A percentile compares a stretch with the other conserved stretches of the same genome.
phyloP scores from a whole-genome alignment of 305 asterid genomes.

The Withania somnifera region DNA sequence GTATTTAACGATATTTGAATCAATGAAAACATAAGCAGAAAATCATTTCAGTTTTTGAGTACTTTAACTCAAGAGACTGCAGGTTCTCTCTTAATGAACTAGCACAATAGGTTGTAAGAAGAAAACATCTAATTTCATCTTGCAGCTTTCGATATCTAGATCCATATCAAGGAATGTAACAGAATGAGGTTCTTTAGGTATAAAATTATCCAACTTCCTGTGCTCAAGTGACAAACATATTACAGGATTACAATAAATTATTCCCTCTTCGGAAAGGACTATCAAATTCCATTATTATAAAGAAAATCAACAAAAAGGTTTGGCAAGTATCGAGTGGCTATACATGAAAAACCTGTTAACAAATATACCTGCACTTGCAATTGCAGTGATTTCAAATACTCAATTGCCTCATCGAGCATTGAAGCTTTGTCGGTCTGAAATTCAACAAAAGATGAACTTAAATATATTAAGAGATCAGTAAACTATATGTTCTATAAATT shows the following conservation, averaged over 20 bases:
- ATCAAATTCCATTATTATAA: neutral
- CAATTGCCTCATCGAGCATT: constrained; percentile 82
- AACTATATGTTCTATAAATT: neutral
- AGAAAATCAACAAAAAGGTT: neutral
- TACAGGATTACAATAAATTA: neutral
- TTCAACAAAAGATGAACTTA: constrained; percentile 1
- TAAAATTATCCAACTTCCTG: neutral
- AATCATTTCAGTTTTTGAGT: no score
- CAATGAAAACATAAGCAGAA: no score
- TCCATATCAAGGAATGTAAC: no score
- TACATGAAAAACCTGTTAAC: neutral
- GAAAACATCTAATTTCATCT: no score
- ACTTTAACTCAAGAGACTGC: no score
- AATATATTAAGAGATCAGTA: neutral
- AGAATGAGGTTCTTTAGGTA: neutral
- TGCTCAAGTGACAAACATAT: neutral
- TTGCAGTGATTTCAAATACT: constrained; percentile 71
- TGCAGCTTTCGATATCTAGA: no score
- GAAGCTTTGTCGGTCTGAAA: constrained; percentile 84
- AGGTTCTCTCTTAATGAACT: no score
- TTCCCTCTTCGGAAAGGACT: neutral
- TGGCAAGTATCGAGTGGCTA: neutral
- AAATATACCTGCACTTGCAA: constrained; percentile 66
- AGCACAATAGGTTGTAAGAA: no score
- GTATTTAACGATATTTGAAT: no score